Base-by-base conservation (phyloP, 2,329 filamentous ascomycete genomes). In the Coniosporium tulheliwenetii region DNA sequence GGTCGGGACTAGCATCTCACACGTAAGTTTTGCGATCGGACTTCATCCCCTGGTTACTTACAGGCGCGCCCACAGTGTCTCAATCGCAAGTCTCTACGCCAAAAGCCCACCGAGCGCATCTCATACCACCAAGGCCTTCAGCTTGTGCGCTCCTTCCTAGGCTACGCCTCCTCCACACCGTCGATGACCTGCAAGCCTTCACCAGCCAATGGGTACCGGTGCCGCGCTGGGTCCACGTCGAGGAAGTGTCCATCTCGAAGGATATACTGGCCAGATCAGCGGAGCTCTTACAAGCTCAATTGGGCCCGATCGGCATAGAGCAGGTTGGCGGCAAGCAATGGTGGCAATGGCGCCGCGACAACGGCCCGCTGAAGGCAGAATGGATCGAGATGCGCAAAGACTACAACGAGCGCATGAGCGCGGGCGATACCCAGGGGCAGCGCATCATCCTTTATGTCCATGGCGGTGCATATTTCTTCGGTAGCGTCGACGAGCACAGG, bases 331-430 rank as follows among this genome's bases (percentile, higher is more conserved):
- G 91, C 2, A 70, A 73, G 52, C 73, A 78, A 45, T 86, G 91
- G 91, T 86, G 89, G 89, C 75, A 85, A 61, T 94, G 86, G 86
- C 73, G 84, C 40, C 73, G 76, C 41, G 73, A 75, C 4, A 70
- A 75, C 19, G 70, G 64, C 37, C 69, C 77, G 1, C 64, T 95
- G 26, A 77, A 77, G 52, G 86, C 82, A 0, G 89, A 98, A 57
- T 96, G 87, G 89, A 85, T 98, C 49, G 91, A 96, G 68, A 95
- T 95, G 87, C 79, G 76, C 48, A 71, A 77, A 39, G 81, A 96
- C 57, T 80, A 84, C 53, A 68, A 80, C 44, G 77, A 81, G 54
- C 75, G 85, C 43, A 79, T 78, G 56, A 74, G 73, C 52, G 63
- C 64, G 1, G 64, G 63, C 12, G 73, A 75, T 38, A 40, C 44